Conservation (phyloP, 768 basidiomycete species). For the Jaapia argillacea region DNA sequence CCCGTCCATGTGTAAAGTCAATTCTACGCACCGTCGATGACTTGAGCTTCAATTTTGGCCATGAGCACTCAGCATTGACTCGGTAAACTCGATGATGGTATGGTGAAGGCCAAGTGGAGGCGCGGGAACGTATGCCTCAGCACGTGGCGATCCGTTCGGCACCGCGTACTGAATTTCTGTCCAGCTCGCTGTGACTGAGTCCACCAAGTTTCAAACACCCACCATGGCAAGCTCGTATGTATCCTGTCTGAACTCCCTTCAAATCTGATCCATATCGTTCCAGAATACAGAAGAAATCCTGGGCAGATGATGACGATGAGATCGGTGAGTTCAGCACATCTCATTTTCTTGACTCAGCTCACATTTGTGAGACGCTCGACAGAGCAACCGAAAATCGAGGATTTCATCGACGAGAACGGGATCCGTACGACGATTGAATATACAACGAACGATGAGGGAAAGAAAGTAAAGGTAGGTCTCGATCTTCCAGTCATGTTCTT, state of each 20-base stretch:
- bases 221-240: not conserved
- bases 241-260: not conserved
- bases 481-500: not conserved
- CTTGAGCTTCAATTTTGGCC: too few species aligned
- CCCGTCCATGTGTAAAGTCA: too few species aligned
- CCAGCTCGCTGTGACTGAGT: too few species aligned
- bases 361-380: slow-evolving; percentile 24
- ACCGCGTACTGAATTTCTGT: too few species aligned
- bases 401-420: slow-evolving; percentile 79
- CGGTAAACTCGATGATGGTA: too few species aligned
- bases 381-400: slow-evolving; percentile 50
- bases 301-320: slow-evolving; percentile 85
- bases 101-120: too few species aligned
- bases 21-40: too few species aligned
- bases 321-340: slow-evolving; percentile 38
- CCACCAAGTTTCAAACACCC: too few species aligned
- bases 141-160: too few species aligned
- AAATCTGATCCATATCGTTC: not conserved
- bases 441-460: slow-evolving; percentile 81
- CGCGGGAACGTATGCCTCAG: too few species aligned
- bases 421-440: slow-evolving; percentile 81
- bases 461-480: slow-evolving; percentile 77
- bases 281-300: slow-evolving; percentile 53
- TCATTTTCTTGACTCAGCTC: slow-evolving; percentile 30
- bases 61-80: too few species aligned